Percentiles rank a stretch among this genome's conserved stretches.
Conservation (phyloP, 1,139 yeast species). For the Geotrichum phurueaensis region DNA sequence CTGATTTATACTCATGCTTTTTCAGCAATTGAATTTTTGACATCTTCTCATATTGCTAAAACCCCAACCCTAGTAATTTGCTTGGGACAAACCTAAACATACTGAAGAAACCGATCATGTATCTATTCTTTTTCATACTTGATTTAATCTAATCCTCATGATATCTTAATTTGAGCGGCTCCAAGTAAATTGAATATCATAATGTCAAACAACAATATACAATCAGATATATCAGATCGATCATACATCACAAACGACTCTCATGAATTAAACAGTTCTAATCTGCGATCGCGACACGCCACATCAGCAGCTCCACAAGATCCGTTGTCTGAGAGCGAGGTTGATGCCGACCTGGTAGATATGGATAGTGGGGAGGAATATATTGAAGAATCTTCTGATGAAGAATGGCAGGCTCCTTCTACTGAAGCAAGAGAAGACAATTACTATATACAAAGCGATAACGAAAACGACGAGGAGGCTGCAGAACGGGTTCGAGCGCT, state of each 20-base stretch:
- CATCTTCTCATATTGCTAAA: neutral
- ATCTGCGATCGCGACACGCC: neutral
- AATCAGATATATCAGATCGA: neutral
- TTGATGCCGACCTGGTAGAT: neutral
- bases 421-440: neutral
- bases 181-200: neutral
- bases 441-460: neutral
- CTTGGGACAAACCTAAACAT: neutral
- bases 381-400: neutral
- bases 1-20: no score
- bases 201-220: neutral
- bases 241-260: neutral
- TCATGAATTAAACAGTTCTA: neutral
- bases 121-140: no score
- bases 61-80: neutral
- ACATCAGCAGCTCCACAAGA: neutral
- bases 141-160: neutral
- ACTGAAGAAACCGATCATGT: neutral
- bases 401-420: neutral
- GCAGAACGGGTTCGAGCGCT: conserved; percentile 6
- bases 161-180: neutral
- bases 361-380: neutral
- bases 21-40: no score
- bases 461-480: neutral
- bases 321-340: neutral